Conservation (phyloP, 1,284 basidiomycete genomes). For the Takashimella koratensis region DNA sequence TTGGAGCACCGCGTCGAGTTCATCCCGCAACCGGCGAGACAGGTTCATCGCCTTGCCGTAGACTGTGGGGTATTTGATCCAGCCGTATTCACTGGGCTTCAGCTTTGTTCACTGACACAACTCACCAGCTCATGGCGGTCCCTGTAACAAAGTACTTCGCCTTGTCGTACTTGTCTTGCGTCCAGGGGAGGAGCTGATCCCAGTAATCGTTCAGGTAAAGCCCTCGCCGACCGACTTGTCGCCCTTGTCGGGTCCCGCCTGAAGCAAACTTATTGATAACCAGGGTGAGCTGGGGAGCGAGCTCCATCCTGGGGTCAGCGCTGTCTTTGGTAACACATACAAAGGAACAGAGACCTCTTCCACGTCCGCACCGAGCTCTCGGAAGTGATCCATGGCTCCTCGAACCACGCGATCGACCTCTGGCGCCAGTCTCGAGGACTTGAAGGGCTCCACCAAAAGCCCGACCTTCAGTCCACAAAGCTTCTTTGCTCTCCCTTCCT, state of each 20-base stretch:
- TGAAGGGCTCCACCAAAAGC: slow-evolving; percentile 49
- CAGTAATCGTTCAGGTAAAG: slow-evolving; percentile 1
- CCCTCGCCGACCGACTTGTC: background rate
- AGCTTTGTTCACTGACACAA: too few relatives aligned
- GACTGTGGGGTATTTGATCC: background rate
- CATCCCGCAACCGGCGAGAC: background rate
- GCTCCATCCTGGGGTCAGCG: too few relatives aligned
- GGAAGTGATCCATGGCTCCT: background rate
- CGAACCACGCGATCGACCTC: background rate
- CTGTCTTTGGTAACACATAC: slow-evolving; percentile 2
- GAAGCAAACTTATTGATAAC: too few relatives aligned
- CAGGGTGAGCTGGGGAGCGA: too few relatives aligned
- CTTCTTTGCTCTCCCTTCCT: background rate
- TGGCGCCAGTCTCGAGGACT: background rate
- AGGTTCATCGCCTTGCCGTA: background rate
- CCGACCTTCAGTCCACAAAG: slow-evolving; percentile 38
- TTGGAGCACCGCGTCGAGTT: background rate
- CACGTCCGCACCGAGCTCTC: background rate
- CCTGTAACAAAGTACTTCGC: background rate
- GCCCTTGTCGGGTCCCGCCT: background rate
- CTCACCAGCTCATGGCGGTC: too few relatives aligned
- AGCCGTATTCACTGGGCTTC: too few relatives aligned
- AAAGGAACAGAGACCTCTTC: slow-evolving; percentile 1
- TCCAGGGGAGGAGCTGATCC: background rate
- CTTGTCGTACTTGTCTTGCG: background rate